Conservation (phyloP, 176 grass and related monocot species). For the Avena eriantha region DNA sequence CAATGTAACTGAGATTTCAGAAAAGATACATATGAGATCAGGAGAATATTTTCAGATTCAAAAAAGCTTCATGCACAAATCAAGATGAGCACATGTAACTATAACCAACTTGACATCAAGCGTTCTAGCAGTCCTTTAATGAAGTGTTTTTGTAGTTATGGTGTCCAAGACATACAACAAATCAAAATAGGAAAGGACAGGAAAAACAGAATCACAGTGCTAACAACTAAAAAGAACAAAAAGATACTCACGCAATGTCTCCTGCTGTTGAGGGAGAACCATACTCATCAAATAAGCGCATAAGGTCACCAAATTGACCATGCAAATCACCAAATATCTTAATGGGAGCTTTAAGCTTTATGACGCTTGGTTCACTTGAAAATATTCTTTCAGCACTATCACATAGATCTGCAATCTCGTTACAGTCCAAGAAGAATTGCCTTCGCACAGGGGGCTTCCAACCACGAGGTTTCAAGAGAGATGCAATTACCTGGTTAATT, state of each 20-base stretch:
- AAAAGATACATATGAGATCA: not conserved
- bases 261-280: constrained; percentile 98
- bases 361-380: constrained; percentile 85
- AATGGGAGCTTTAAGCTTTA: constrained; percentile 96
- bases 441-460: constrained; percentile 98
- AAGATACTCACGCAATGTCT: constrained; percentile 89
- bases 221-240: constrained; percentile 7
- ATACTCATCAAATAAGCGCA: constrained; percentile 98
- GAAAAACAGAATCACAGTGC: constrained; percentile 22
- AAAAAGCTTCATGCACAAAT: not conserved
- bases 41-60: constrained; percentile 8
- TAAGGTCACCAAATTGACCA: constrained; percentile 98
- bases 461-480: constrained; percentile 96
- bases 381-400: constrained; percentile 95
- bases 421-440: constrained; percentile 97
- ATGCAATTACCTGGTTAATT: constrained; percentile 74
- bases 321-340: constrained; percentile 99
- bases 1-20: constrained; percentile 75
- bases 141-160: not conserved
- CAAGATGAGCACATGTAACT: not conserved
- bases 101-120: constrained; percentile 8
- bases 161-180: constrained; percentile 20
- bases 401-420: constrained; percentile 99
- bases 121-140: not conserved
- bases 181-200: not conserved